These are phyloP conservation scores for Elongisporangium prolatum DNA, from an alignment of 352 stramenopile species.

Conservation along the genomic window DNA sequence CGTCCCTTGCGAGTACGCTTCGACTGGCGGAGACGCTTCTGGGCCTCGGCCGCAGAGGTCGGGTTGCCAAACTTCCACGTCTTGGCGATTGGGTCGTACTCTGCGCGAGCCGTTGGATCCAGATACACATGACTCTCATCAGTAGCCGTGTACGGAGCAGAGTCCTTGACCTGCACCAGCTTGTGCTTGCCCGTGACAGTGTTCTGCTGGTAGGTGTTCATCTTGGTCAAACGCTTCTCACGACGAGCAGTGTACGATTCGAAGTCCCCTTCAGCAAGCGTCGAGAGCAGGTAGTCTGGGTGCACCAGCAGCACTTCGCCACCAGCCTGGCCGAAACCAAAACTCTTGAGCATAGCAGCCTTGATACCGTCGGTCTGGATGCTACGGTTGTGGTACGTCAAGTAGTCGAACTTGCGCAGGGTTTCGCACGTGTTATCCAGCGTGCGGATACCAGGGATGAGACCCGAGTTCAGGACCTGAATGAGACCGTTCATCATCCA, in stretches of 20 bases:
- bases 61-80: slow-evolving; percentile 71
- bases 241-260: slow-evolving; percentile 53
- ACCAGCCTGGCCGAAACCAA: slow-evolving; percentile 78
- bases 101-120: slow-evolving; percentile 70
- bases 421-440: slow-evolving; percentile 73
- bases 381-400: slow-evolving; percentile 80
- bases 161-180: slow-evolving; percentile 80
- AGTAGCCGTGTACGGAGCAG: slow-evolving; percentile 71
- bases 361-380: slow-evolving; percentile 79
- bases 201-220: slow-evolving; percentile 77
- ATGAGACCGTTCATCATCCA: slow-evolving; percentile 84
- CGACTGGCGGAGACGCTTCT: slow-evolving; percentile 23
- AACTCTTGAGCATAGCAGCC: slow-evolving; percentile 79
- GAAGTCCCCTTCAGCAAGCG: slow-evolving; percentile 43
- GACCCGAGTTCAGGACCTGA: slow-evolving; percentile 69
- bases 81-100: slow-evolving; percentile 57
- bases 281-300: slow-evolving; percentile 64
- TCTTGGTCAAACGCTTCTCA: slow-evolving; percentile 53
- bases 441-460: slow-evolving; percentile 81
- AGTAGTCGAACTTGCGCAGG: slow-evolving; percentile 67
- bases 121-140: slow-evolving; percentile 86
- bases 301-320: slow-evolving; percentile 75
- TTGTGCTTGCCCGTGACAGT: slow-evolving; percentile 67
- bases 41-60: slow-evolving; percentile 28
- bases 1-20: slow-evolving; percentile 20